A percentile compares a stretch with the other conserved stretches of the same genome.
These are phyloP conservation scores for Bassia scoparia DNA, from an alignment of 148 eudicot genomes.

Conservation along the genomic window DNA sequence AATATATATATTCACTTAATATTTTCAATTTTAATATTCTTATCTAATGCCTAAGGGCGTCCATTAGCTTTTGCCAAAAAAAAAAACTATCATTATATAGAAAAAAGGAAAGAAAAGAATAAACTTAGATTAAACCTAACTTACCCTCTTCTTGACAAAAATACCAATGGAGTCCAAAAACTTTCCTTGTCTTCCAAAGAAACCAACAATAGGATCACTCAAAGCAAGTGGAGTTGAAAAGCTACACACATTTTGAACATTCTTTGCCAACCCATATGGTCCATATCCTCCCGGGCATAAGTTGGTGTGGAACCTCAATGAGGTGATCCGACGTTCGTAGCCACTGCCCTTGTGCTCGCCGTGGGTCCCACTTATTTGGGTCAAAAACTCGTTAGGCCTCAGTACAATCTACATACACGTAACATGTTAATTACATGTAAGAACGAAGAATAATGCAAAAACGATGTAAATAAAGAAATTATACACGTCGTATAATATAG, in stretches of 20 bases:
- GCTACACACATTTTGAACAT: not conserved
- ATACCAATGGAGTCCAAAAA: constrained; percentile 8
- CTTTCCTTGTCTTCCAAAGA: constrained; percentile 16
- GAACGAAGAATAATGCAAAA: not conserved
- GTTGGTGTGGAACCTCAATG: constrained; percentile 17
- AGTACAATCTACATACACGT: constrained; percentile 4
- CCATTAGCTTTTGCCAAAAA: too few species aligned
- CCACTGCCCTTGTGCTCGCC: constrained; percentile 7
- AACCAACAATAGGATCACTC: constrained; percentile 7
- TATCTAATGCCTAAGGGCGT: too few species aligned
- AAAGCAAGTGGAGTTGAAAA: constrained; percentile 7
- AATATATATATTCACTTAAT: too few species aligned
- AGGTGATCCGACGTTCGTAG: not conserved
- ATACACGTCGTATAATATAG: too few species aligned
- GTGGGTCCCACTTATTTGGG: constrained; percentile 15
- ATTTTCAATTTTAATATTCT: too few species aligned
- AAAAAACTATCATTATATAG: too few species aligned
- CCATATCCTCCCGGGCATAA: constrained; percentile 13
- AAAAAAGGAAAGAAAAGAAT: not conserved
- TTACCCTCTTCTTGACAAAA: constrained; percentile 7
- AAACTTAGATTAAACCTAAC: not conserved
- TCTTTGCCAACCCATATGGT: constrained; percentile 4
- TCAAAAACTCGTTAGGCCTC: constrained; percentile 6
- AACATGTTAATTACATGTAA: not conserved
- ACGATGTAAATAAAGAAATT: too few species aligned